phyloP scores from a whole-genome alignment of 1,284 basidiomycete species.

The Moniliophthora roreri region DNA sequence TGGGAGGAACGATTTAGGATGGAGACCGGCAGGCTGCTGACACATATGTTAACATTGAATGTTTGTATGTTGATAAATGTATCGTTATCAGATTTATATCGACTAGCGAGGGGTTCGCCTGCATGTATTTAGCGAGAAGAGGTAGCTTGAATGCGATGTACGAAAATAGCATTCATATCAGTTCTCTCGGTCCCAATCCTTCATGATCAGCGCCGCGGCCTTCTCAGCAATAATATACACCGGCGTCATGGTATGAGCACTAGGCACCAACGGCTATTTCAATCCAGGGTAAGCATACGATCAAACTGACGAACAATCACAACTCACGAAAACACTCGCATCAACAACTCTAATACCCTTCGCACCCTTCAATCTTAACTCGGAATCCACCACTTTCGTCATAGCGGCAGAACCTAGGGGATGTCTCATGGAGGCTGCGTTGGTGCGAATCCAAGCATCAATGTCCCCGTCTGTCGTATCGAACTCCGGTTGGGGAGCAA shows the following conservation, averaged over 20 bases:
- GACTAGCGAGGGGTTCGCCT: too few relatives aligned
- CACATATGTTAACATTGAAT: too few relatives aligned
- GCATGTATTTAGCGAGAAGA: too few relatives aligned
- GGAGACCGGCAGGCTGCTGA: too few relatives aligned
- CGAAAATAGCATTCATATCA: not conserved
- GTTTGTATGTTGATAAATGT: too few relatives aligned
- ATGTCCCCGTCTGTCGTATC: not conserved
- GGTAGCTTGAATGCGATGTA: too few relatives aligned
- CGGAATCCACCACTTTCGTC: not conserved
- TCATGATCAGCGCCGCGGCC: not conserved
- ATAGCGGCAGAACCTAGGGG: not conserved
- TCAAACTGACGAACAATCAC: too few relatives aligned
- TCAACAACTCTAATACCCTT: not conserved
- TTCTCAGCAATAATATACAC: constrained; percentile 1
- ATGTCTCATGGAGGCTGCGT: not conserved
- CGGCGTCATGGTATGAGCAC: not conserved
- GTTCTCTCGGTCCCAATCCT: not conserved
- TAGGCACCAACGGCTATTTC: not conserved
- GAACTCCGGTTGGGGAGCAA: not conserved
- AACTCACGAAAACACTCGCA: not conserved
- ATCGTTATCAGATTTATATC: too few relatives aligned
- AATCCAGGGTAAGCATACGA: not conserved
- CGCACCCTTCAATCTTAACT: constrained; percentile 2
- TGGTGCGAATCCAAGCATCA: not conserved
- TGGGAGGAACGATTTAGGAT: constrained; percentile 21